Conservation (phyloP, 805 yeast genomes). For the Cyberlindnera saturnus region DNA sequence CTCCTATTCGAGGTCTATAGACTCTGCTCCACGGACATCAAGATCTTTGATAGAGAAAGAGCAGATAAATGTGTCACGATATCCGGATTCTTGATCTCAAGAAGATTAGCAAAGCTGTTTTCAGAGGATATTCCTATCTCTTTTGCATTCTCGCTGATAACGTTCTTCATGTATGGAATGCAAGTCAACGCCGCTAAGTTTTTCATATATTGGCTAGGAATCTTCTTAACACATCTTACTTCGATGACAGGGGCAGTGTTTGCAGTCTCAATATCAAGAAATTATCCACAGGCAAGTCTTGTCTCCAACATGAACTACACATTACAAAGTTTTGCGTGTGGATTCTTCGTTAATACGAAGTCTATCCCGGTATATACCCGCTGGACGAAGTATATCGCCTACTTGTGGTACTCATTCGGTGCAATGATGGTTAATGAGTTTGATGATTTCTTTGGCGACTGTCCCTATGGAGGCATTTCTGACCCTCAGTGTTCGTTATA, state of each 20-base stretch:
- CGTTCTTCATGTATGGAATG: slow-evolving; percentile 78
- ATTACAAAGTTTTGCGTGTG: slow-evolving; percentile 73
- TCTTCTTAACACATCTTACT: slow-evolving; percentile 49
- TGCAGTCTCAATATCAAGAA: slow-evolving; percentile 21
- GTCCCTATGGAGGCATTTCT: slow-evolving; percentile 32
- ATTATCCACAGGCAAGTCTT: slow-evolving; percentile 20
- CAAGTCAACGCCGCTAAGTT: slow-evolving; percentile 40
- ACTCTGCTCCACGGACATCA: slow-evolving; percentile 47
- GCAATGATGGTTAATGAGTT: slow-evolving; percentile 60
- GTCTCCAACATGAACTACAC: slow-evolving; percentile 22
- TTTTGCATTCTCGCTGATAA: slow-evolving; percentile 48
- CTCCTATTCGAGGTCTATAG: slow-evolving; percentile 55
- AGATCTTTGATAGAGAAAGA: slow-evolving; percentile 63
- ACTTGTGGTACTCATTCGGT: slow-evolving; percentile 76
- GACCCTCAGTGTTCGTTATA: slow-evolving; percentile 36
- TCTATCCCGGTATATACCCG: slow-evolving; percentile 80
- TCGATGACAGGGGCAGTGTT: slow-evolving; percentile 52
- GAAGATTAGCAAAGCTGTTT: slow-evolving; percentile 61
- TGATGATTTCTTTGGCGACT: slow-evolving; percentile 54
- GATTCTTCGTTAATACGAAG: slow-evolving; percentile 68
- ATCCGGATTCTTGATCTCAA: slow-evolving; percentile 58
- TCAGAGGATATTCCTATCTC: slow-evolving; percentile 68
- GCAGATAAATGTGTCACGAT: slow-evolving; percentile 63
- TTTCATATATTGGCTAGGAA: slow-evolving; percentile 55
- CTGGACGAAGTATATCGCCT: slow-evolving; percentile 76